A percentile compares a stretch with the other conserved stretches of the same genome.
Evolutionary conservation across 1,284 basidiomycete genomes (phyloP).

Genomic region (Dichomitus squalens): DNA sequence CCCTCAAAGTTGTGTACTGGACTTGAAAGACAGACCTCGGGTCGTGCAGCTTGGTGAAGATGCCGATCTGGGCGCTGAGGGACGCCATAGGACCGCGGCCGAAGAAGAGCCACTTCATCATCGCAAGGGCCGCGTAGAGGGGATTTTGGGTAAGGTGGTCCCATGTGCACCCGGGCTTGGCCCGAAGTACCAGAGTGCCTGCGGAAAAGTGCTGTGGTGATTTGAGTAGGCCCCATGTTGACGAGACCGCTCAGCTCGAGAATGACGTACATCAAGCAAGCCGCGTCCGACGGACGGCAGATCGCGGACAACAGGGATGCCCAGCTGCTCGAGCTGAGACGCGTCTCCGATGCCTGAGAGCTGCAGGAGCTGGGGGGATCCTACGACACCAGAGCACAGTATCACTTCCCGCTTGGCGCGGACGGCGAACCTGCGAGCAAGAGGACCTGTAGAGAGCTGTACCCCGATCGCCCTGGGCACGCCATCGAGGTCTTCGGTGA

Average conservation of each 20-base stretch:
- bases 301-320: constrained; percentile 39
- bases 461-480: constrained; percentile 32
- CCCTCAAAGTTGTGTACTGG: no score
- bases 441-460: constrained; percentile 29
- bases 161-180: constrained; percentile 33
- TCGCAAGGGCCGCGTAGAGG: constrained; percentile 26
- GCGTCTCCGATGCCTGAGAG: constrained; percentile 50
- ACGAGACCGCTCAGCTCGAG: not conserved
- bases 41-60: constrained; percentile 38
- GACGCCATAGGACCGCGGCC: constrained; percentile 34
- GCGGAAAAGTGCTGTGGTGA: constrained; percentile 31
- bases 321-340: constrained; percentile 35
- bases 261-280: constrained; percentile 36
- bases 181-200: constrained; percentile 31
- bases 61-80: constrained; percentile 24
- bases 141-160: constrained; percentile 36
- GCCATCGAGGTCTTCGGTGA: constrained; percentile 16
- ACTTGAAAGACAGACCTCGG: constrained; percentile 15
- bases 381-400: constrained; percentile 44
- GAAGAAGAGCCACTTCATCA: constrained; percentile 36
- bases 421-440: constrained; percentile 30
- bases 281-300: constrained; percentile 48
- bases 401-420: constrained; percentile 41
- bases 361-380: constrained; percentile 49
- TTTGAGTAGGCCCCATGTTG: not conserved